Base-by-base conservation (phyloP, 768 basidiomycete genomes). In the Boletus huronensis region DNA sequence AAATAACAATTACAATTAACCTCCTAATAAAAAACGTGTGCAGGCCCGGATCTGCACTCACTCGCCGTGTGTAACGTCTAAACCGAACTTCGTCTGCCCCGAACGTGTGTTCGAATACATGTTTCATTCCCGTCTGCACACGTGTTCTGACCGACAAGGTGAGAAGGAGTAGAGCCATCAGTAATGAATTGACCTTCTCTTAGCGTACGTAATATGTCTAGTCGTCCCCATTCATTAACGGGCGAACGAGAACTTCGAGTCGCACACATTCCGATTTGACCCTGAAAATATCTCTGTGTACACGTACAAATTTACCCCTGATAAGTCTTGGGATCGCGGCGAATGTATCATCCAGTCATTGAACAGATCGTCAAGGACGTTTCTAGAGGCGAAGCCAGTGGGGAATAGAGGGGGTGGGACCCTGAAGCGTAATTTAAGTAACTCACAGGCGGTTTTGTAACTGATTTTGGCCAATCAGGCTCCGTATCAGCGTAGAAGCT, bases 111-210 rank as follows among this genome's bases (percentile, higher is more conserved):
- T 50, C 13, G 23, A 36, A 42, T 41, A 40, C 47, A 39, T 28
- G 5, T 25, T 58, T 53, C 48, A 54, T 61, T 58, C 48, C 54
- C 54, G 43, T 54, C 53, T 26, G 39, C 31, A 36, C 44, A 44
- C 53, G 29, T 26, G 38, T 35, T 26, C 21, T 42, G 41, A 25
- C 34, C 17, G 29, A 45, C 31, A 26, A 38, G 51, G 23, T 45
- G 40, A 38, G 47, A 49, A 56, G 26, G 39, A 21, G 47, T 26
- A 21, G 25, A 21, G 19, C 21, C 47, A 4, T 44, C 36, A 16
- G 25, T 36, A 19, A 36, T 42, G 41, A 21, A 41, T 8, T 16
- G 14, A 16, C n/a, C 54, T 49, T 52, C 53, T 48, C 28, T 14
- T n/a, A 36, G 50, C 25, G 52, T 45, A 51, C 25, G 52, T 45